Conservation (phyloP, 1,284 basidiomycete species). For the Melanopsichium pennsylvanicum region DNA sequence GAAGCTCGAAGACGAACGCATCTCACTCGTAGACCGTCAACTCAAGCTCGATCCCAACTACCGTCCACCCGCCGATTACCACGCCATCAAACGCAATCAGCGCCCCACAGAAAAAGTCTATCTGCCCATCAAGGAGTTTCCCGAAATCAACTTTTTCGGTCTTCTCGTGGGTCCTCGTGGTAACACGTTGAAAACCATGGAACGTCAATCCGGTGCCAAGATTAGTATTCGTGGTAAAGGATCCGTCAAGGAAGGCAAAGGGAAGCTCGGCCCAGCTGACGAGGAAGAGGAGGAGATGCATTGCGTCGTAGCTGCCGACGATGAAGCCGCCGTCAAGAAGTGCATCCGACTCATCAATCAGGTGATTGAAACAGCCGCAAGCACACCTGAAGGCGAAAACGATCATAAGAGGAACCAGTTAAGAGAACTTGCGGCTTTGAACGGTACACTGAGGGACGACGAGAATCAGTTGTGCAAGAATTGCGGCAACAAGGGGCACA, state of each 20-base stretch:
- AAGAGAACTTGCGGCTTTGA: slow-evolving; percentile 94
- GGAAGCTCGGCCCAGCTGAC: slow-evolving; percentile 80
- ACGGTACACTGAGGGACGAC: slow-evolving; percentile 98
- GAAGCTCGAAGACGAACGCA: slow-evolving; percentile 96
- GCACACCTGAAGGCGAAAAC: slow-evolving; percentile 98
- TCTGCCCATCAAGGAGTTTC: slow-evolving; percentile 98
- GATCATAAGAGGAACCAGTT: slow-evolving; percentile 99
- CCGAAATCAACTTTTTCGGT: slow-evolving; percentile 99
- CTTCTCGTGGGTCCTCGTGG: slow-evolving; percentile 96
- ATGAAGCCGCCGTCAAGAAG: slow-evolving; percentile 85
- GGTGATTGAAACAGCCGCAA: slow-evolving; percentile 98
- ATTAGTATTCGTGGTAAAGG: slow-evolving; percentile 98
- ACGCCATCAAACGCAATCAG: slow-evolving; percentile 81
- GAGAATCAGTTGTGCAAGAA: slow-evolving; percentile 99
- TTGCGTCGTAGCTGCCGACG: slow-evolving; percentile 92
- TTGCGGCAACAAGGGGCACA: slow-evolving; percentile 83
- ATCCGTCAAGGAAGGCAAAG: slow-evolving; percentile 97
- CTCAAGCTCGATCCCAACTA: slow-evolving; percentile 98
- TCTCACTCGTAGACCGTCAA: slow-evolving; percentile 88
- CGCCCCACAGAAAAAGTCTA: slow-evolving; percentile 87
- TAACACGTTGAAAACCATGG: slow-evolving; percentile 99
- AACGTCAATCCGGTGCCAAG: slow-evolving; percentile 95
- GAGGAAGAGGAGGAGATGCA: slow-evolving; percentile 99
- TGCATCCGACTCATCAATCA: slow-evolving; percentile 96
- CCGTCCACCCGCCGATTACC: slow-evolving; percentile 92